These are phyloP conservation scores for Coemansia sp. DNA, from an alignment of 192 early-diverging fungal species.

Conservation along the genomic window DNA sequence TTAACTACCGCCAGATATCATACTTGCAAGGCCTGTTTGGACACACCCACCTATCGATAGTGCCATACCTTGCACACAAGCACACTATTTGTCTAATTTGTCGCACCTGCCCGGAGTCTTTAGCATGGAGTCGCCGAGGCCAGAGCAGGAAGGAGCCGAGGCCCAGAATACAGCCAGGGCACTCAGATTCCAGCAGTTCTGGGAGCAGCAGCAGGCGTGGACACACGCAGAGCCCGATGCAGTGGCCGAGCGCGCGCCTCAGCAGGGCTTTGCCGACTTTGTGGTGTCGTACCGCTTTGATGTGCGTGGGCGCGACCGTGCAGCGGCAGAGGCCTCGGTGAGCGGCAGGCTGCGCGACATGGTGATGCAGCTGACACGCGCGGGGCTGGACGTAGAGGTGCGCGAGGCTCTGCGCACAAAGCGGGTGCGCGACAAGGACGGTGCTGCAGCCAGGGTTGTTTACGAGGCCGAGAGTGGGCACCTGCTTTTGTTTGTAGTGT, in stretches of 20 bases:
- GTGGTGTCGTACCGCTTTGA: slow-evolving; percentile 28
- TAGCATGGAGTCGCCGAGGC: no score
- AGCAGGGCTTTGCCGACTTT: slow-evolving; percentile 39
- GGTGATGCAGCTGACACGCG: slow-evolving; percentile 53
- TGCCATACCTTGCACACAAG: no score
- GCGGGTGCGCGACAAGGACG: not conserved
- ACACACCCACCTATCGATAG: no score
- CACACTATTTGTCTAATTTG: no score
- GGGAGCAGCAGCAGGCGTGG: slow-evolving; percentile 21
- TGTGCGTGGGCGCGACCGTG: slow-evolving; percentile 1
- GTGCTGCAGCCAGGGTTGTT: not conserved
- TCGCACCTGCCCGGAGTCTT: no score
- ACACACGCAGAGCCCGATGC: not conserved
- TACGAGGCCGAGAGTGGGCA: slow-evolving; percentile 22
- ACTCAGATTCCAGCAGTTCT: slow-evolving; percentile 26
- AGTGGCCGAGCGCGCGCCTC: no score
- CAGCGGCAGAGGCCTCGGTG: slow-evolving; percentile 7
- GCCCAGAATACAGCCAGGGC: not conserved
- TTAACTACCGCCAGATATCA: no score
- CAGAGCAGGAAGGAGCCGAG: no score
- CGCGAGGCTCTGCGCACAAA: slow-evolving; percentile 50
- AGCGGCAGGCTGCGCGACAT: slow-evolving; percentile 53
- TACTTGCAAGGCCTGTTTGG: no score
- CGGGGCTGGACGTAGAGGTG: slow-evolving; percentile 63
- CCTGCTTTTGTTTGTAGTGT: slow-evolving; percentile 65